Evolutionary conservation across 2,329 filamentous ascomycete genomes (phyloP).

Genomic region (Colletotrichum noveboracense): DNA sequence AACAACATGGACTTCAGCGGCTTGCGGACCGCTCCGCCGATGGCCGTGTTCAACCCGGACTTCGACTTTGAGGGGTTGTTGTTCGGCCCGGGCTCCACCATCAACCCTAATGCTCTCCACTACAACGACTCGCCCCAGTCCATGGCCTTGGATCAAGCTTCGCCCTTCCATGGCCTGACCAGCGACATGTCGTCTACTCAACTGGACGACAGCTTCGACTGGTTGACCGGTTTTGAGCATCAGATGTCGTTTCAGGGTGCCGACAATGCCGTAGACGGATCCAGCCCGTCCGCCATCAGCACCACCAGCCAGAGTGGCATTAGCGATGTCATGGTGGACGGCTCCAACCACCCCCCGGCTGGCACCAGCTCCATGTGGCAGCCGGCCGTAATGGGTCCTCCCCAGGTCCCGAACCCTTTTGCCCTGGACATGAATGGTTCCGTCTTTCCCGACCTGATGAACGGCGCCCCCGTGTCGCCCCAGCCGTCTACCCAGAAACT

Average conservation of each 20-base stretch:
- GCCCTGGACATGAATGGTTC: conserved; percentile 76
- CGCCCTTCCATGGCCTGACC: conserved; percentile 63
- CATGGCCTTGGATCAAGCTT: conserved; percentile 66
- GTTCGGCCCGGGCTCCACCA: conserved; percentile 71
- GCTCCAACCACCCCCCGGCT: conserved; percentile 67
- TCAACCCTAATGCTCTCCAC: conserved; percentile 79
- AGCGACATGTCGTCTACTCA: conserved; percentile 61
- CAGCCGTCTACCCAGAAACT: conserved; percentile 75
- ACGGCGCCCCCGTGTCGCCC: conserved; percentile 76
- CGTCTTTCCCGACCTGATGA: conserved; percentile 79
- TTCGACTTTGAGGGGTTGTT: conserved; percentile 74
- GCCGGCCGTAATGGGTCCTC: conserved; percentile 71
- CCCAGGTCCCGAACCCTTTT: conserved; percentile 72
- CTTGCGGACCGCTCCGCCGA: conserved; percentile 77
- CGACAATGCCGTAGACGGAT: conserved; percentile 87
- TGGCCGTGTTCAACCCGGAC: conserved; percentile 67
- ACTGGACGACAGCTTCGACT: conserved; percentile 82
- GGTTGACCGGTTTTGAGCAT: conserved; percentile 80
- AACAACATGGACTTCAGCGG: conserved; percentile 67
- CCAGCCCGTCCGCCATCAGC: conserved; percentile 94
- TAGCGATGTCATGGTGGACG: conserved; percentile 91
- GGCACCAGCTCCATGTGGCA: conserved; percentile 71
- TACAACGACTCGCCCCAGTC: conserved; percentile 80
- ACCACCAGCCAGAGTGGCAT: conserved; percentile 91
- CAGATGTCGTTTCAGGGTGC: conserved; percentile 74